phyloP scores from a whole-genome alignment of 345 rosid genomes.

The Rhizophora apiculata region DNA sequence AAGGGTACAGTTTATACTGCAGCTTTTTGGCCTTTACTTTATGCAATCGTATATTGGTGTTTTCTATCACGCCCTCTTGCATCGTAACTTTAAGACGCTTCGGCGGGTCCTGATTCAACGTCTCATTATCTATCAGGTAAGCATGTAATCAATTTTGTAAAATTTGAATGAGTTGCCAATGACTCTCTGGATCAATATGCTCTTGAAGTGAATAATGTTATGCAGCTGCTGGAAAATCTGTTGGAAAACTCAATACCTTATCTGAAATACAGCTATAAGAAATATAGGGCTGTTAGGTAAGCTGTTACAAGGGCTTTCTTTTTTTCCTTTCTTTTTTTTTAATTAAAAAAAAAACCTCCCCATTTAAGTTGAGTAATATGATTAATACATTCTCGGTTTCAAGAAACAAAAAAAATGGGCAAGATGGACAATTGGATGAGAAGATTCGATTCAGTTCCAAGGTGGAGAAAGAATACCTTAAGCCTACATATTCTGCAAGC shows the following conservation, averaged over 20 bases:
- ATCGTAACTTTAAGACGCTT: conserved; percentile 77
- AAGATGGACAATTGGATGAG: conserved; percentile 44
- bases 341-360: neutral
- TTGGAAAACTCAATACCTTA: conserved; percentile 74
- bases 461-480: conserved; percentile 92
- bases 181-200: conserved; percentile 7
- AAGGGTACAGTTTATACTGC: conserved; percentile 31
- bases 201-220: conserved; percentile 14
- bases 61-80: conserved; percentile 90
- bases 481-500: conserved; percentile 77
- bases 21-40: conserved; percentile 94
- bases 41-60: conserved; percentile 95
- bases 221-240: conserved; percentile 74
- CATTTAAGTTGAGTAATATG: neutral
- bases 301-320: conserved; percentile 3
- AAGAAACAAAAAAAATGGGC: conserved; percentile 64
- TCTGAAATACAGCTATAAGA: conserved; percentile 75
- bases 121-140: conserved; percentile 63
- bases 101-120: conserved; percentile 80
- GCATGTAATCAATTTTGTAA: conserved; percentile 4
- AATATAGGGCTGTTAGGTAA: conserved; percentile 68
- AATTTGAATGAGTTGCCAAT: neutral
- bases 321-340: neutral
- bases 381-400: conserved; percentile 13
- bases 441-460: conserved; percentile 61